Base-by-base conservation (phyloP, 2,329 filamentous ascomycete genomes). In the Aspergillus melleus region DNA sequence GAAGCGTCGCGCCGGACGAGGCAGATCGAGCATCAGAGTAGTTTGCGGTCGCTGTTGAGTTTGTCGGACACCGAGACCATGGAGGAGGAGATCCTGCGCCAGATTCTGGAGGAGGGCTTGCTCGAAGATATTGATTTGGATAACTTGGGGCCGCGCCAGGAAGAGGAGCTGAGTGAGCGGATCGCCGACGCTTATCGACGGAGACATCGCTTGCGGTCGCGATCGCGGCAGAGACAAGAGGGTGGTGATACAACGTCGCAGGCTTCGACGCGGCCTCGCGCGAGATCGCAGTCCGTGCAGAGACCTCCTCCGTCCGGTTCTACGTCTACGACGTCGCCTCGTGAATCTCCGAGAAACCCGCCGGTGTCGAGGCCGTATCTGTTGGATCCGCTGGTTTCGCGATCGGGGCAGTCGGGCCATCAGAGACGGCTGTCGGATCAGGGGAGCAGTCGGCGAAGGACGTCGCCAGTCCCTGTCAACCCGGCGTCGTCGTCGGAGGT, bases 131-230 rank as follows among this genome's bases (percentile, higher is more conserved):
- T 97, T 51, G 93, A 97, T 71, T 79, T 97, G 57, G 90, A 95
- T 68, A 93, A 93, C 64, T 87, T 97, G 56, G 92, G 94, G 63
- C 83, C 92, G 16, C 86, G 81, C 52, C 90, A 92, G 69, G 92
- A 97, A 71, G 92, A 97, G 69, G 91, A 96, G 70, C 86, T 98
- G 16, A 96, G 91, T 64, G 90, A 94, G 70, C 88, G 90, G 60
- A 96, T 98, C 67, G 93, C 92, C 2, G 91, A 96, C 69, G 92
- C 92, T 2, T 96, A 96, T 70, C 83, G 91, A 59, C 84, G 91
- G 62, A 84, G 91, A 30, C 91, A 96, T 70, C 72, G 72, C 61
- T 68, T 72, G 49, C 70, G 84, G 83, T 67, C 75, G 61, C 58
- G 64, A 29, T 66, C 69, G 30, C 68, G 68, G 50, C 70, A 69